phyloP scores from a whole-genome alignment of 805 yeast genomes.

The Pichia paraexigua region DNA sequence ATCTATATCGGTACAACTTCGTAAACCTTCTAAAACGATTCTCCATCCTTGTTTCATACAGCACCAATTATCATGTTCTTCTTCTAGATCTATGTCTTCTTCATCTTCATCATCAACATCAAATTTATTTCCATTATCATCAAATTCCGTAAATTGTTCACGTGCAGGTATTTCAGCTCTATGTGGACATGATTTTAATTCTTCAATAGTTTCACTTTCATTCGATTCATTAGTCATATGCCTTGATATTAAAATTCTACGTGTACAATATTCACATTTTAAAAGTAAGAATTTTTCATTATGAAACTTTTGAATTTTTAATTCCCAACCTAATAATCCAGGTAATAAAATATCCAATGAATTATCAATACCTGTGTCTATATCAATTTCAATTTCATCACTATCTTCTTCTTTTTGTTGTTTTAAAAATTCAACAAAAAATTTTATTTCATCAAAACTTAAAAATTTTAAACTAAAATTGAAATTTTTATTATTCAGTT shows the following conservation, averaged over 20 bases:
- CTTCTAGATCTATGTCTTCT: constrained; percentile 23
- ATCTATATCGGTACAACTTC: not conserved
- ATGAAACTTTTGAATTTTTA: constrained; percentile 23
- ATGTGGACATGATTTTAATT: constrained; percentile 22
- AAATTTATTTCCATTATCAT: constrained; percentile 3
- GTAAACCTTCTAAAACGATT: constrained; percentile 5
- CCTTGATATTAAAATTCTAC: constrained; percentile 24
- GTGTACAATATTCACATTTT: constrained; percentile 28
- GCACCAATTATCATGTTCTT: constrained; percentile 34
- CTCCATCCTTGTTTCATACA: constrained; percentile 18
- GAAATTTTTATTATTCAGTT: constrained; percentile 11
- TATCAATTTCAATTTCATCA: constrained; percentile 6
- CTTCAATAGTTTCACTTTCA: constrained; percentile 5
- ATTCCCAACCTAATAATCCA: constrained; percentile 32
- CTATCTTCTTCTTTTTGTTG: constrained; percentile 13
- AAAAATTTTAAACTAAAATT: not conserved
- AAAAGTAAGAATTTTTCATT: constrained; percentile 22
- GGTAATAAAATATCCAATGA: constrained; percentile 7
- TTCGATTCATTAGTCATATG: not conserved
- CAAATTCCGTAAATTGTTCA: constrained; percentile 11
- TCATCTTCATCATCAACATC: constrained; percentile 10
- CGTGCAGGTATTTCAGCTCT: constrained; percentile 19
- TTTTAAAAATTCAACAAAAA: constrained; percentile 5
- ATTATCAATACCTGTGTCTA: not conserved
- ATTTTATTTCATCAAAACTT: not conserved